Percentiles rank a stretch among this genome's conserved stretches.
phyloP scores from a whole-genome alignment of 441 rosid genomes.

The Capsella rubella region DNA sequence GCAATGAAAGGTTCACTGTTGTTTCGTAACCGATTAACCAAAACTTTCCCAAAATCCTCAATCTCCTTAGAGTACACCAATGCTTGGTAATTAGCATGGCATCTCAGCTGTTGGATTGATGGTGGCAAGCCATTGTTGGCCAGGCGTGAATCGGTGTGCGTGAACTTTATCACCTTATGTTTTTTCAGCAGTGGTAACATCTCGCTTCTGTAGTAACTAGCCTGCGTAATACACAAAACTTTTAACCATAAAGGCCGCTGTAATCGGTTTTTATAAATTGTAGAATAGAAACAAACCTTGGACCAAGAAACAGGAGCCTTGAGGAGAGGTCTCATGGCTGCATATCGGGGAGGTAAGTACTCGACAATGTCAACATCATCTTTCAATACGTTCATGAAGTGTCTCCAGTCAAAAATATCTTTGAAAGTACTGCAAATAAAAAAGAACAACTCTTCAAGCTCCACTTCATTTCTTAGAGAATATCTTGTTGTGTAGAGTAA shows the following conservation, averaged over 20 bases:
- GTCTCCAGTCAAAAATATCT: conserved; percentile 96
- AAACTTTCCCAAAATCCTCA: conserved; percentile 67
- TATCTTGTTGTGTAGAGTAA: conserved; percentile 2
- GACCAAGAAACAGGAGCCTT: conserved; percentile 99
- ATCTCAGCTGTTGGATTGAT: conserved; percentile 78
- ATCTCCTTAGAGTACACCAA: conserved; percentile 72
- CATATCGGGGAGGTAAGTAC: conserved; percentile 68
- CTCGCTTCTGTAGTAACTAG: conserved; percentile 88
- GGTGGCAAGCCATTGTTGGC: conserved; percentile 85
- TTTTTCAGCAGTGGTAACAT: conserved; percentile 67
- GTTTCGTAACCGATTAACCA: conserved; percentile 73
- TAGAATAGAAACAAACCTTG: conserved; percentile 56
- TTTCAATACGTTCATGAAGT: conserved; percentile 73
- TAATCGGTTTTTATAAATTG: background rate
- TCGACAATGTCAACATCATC: conserved; percentile 81
- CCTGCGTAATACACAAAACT: conserved; percentile 66
- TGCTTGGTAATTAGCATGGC: conserved; percentile 93
- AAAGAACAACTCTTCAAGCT: conserved; percentile 6
- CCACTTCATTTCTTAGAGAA: background rate
- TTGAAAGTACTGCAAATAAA: conserved; percentile 75
- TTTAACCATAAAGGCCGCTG: conserved; percentile 66
- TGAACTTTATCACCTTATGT: conserved; percentile 83
- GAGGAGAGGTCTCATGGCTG: conserved; percentile 60
- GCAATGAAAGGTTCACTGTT: conserved; percentile 79
- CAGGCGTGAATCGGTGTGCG: conserved; percentile 91